Evolutionary conservation across 495 filamentous ascomycete species (phyloP).

Genomic region (Glutinoglossum americanum): DNA sequence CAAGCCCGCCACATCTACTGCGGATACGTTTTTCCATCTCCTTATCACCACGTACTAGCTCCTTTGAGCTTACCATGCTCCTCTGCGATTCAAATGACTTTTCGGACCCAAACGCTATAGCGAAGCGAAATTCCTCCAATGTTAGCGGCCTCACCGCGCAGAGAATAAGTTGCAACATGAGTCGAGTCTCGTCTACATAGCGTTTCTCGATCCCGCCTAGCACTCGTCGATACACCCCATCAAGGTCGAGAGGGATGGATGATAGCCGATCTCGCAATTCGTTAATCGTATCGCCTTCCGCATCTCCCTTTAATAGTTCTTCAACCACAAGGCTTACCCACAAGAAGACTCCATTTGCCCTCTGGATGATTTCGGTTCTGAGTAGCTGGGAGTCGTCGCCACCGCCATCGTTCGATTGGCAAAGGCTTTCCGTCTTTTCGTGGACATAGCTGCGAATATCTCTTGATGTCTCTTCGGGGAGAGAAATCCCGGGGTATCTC

Average conservation of each 20-base stretch:
- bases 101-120: background rate
- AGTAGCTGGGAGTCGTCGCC: slow-evolving; percentile 2
- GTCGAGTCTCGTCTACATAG: background rate
- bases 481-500: background rate
- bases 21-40: background rate
- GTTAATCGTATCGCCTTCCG: slow-evolving; percentile 13
- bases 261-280: background rate
- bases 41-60: background rate
- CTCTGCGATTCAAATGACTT: background rate
- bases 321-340: slow-evolving; percentile 19
- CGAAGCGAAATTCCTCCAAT: background rate
- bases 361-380: slow-evolving; percentile 7
- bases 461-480: background rate
- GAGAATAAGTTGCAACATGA: background rate
- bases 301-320: slow-evolving; percentile 3
- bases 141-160: background rate
- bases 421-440: slow-evolving; percentile 1
- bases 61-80: background rate
- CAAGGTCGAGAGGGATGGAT: background rate
- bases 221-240: background rate
- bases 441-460: background rate
- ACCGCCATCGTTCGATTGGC: background rate
- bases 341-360: slow-evolving; percentile 20
- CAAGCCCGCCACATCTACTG: background rate
- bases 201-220: background rate